A percentile compares a stretch with the other conserved stretches of the same genome.
Conservation (phyloP, 495 filamentous ascomycete species). For the Penicillium salamii region DNA sequence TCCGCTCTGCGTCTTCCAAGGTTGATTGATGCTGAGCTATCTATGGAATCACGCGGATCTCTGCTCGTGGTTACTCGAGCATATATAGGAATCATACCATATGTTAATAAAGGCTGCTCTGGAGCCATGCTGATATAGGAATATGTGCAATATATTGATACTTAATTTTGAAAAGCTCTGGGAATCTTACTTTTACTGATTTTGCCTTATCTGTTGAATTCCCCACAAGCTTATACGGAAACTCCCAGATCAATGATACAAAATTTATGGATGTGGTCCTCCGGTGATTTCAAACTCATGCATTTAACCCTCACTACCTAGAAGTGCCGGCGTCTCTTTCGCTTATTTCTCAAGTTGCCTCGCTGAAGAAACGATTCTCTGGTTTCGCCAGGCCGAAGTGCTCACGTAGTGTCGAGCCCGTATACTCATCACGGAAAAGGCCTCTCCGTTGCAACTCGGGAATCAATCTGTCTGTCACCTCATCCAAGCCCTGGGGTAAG, state of each 20-base stretch:
- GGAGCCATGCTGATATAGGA: neutral
- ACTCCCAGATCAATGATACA: no score
- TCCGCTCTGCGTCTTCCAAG: neutral
- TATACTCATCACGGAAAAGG: slow-evolving; percentile 47
- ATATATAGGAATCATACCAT: neutral
- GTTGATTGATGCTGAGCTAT: neutral
- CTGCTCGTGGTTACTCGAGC: neutral
- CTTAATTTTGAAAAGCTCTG: no score
- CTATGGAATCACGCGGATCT: neutral
- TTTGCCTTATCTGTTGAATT: no score
- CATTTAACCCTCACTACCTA: no score
- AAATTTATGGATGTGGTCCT: no score
- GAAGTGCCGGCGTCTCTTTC: no score
- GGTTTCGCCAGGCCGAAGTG: slow-evolving; percentile 51
- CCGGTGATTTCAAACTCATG: no score
- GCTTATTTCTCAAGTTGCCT: no score
- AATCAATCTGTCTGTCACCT: slow-evolving; percentile 44
- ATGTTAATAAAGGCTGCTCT: neutral
- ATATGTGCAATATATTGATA: neutral
- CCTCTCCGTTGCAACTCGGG: slow-evolving; percentile 52
- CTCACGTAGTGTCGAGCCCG: slow-evolving; percentile 41
- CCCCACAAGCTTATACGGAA: no score
- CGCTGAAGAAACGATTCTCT: slow-evolving; percentile 48
- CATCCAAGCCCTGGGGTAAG: slow-evolving; percentile 51
- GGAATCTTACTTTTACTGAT: no score